phyloP scores from a whole-genome alignment of 108 stramenopile genomes.

The Seminavis robusta region DNA sequence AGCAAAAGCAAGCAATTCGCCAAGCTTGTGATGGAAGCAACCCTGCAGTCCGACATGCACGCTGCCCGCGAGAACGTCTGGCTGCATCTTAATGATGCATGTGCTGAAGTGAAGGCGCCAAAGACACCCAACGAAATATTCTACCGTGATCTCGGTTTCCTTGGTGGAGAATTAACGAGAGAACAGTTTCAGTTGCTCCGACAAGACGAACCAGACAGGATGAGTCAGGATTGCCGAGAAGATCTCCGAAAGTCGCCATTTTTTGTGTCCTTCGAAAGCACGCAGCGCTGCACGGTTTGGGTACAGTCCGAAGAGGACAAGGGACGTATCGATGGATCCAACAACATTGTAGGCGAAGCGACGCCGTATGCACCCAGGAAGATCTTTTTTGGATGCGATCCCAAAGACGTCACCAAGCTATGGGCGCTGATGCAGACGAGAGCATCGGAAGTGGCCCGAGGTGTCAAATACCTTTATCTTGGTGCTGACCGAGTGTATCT shows the following conservation, averaged over 20 bases:
- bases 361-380: conserved; percentile 49
- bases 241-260: conserved; percentile 21
- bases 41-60: conserved; percentile 40
- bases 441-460: conserved; percentile 53
- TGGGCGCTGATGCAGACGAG: conserved; percentile 56
- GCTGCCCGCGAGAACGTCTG: conserved; percentile 38
- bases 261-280: conserved; percentile 63
- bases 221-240: neutral
- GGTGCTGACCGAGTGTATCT: conserved; percentile 68
- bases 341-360: conserved; percentile 47
- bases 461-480: conserved; percentile 72
- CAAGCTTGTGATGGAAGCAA: conserved; percentile 45
- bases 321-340: conserved; percentile 59
- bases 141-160: conserved; percentile 60
- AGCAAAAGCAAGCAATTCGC: conserved; percentile 81
- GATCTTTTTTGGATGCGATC: conserved; percentile 73
- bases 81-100: conserved; percentile 46
- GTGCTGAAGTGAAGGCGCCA: conserved; percentile 50
- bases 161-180: conserved; percentile 62
- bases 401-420: conserved; percentile 40
- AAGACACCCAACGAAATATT: conserved; percentile 43
- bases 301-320: conserved; percentile 74
- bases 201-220: conserved; percentile 7
- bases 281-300: conserved; percentile 75
- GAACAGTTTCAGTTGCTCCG: conserved; percentile 51